Base-by-base conservation (phyloP, 768 basidiomycete species). In the Tulasnella sp. region DNA sequence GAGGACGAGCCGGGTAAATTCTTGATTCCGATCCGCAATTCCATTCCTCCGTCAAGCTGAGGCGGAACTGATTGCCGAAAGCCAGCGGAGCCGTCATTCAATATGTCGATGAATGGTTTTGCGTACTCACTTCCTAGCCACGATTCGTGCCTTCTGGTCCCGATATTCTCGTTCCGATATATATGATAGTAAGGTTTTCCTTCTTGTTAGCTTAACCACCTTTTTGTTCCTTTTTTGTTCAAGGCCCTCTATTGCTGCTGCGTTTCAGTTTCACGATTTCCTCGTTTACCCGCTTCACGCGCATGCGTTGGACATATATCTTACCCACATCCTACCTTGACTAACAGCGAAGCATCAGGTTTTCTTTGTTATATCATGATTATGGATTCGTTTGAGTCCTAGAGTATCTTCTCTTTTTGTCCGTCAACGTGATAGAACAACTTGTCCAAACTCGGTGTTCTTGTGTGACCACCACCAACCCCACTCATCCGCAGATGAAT, bases 21-120 rank as follows among this genome's bases (percentile, higher is more conserved):
- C 37, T 70, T 11, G 40, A 77, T 1, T 35, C 37, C 11, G 20
- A 37, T 37, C 76, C 67, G 23, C 35, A 4, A 13, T 77, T 77
- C 61, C 76, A 77, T 29, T 70, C 76, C 6, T 77, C 76, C 15
- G 76, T 77, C 29, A 70, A 70, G 40, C 20, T 71, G 39, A 40
- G 76, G 40, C 7, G 32, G 26, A 39, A 77, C 13, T 75, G 57
- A 37, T 61, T 7, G 35, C 74, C 74, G 20, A 55, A 48, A 39
- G 74, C 74, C 11, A 75, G 57, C 11, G 74, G 70, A 15, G 70
- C 35, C 5, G n/a, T 55, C 9, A 15, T 61, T 15, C 3, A 18
- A 9, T 75, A 75, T 48, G 51, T 61, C 7, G 74, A 75, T n/a
- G n/a, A n/a, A n/a, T n/a, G n/a, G n/a, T n/a, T n/a, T n/a, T n/a